These are phyloP conservation scores for Papiliotrema nemorosa DNA, from an alignment of 1,284 basidiomycete genomes.

Conservation along the genomic window DNA sequence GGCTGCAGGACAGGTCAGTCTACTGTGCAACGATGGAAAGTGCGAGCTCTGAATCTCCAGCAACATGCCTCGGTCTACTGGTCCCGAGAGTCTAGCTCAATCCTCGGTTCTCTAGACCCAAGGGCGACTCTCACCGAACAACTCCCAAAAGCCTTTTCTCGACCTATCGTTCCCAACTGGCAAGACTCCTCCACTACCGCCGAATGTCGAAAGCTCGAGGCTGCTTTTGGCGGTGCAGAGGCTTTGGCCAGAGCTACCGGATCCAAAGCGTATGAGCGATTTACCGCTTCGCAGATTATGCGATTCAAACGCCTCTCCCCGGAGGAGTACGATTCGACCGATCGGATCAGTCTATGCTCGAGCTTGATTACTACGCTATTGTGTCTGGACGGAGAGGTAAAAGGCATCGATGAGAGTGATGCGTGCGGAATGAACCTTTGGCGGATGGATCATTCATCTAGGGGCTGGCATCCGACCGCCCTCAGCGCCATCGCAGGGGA, in stretches of 20 bases:
- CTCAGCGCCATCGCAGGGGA: constrained; percentile 52
- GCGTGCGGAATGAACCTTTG: constrained; percentile 86
- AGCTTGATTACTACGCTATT: constrained; percentile 80
- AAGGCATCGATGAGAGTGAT: constrained; percentile 55
- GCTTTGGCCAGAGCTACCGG: constrained; percentile 71
- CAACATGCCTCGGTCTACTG: constrained; percentile 92
- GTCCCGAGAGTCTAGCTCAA: constrained; percentile 58
- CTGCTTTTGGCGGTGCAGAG: constrained; percentile 62
- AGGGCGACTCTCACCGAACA: constrained; percentile 53
- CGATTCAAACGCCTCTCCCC: constrained; percentile 63
- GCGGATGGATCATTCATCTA: constrained; percentile 63
- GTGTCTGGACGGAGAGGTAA: constrained; percentile 51
- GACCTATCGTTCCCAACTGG: constrained; percentile 76
- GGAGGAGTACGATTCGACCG: constrained; percentile 63
- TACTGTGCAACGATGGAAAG: not conserved
- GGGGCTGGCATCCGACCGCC: constrained; percentile 65
- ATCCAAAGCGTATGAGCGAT: constrained; percentile 79
- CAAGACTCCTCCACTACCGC: constrained; percentile 80
- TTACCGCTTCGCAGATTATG: constrained; percentile 81
- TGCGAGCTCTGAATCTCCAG: constrained; percentile 45
- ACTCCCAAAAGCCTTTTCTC: constrained; percentile 61
- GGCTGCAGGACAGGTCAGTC: constrained; percentile 42
- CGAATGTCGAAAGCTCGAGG: constrained; percentile 70
- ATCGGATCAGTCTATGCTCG: constrained; percentile 73
- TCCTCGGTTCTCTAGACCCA: constrained; percentile 60